phyloP scores from a whole-genome alignment of 768 basidiomycete genomes.

The Xerocomus brunneocitrinus region DNA sequence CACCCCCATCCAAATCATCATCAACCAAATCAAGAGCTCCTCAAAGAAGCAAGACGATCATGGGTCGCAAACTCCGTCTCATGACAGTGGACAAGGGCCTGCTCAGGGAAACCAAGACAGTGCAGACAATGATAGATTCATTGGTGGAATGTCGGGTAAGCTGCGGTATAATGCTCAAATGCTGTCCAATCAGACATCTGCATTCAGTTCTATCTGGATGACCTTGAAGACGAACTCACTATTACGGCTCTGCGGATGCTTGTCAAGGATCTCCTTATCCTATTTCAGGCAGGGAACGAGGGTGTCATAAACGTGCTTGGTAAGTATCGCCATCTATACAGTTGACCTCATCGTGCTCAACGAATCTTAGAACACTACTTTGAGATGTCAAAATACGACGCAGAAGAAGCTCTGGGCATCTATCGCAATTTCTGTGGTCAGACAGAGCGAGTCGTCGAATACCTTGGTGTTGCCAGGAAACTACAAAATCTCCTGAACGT shows the following conservation, averaged over 20 bases:
- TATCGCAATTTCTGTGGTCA: conserved; percentile 95
- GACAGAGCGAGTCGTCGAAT: conserved; percentile 90
- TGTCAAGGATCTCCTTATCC: conserved; percentile 90
- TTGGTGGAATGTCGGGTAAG: conserved; percentile 85
- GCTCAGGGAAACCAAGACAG: conserved; percentile 84
- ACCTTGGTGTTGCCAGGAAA: conserved; percentile 86
- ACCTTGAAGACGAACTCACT: conserved; percentile 88
- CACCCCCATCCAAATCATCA: conserved; percentile 26
- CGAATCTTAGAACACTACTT: conserved; percentile 79
- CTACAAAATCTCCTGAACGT: conserved; percentile 91
- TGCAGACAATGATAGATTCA: conserved; percentile 86
- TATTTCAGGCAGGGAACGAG: conserved; percentile 96
- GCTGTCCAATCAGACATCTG: not conserved
- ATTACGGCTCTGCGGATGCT: conserved; percentile 88
- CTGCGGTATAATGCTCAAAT: conserved; percentile 8
- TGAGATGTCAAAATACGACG: conserved; percentile 96
- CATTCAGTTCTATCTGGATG: conserved; percentile 84
- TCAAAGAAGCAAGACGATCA: conserved; percentile 68
- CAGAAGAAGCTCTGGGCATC: conserved; percentile 73
- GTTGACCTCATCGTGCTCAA: conserved; percentile 12
- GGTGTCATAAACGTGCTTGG: conserved; percentile 83
- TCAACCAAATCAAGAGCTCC: conserved; percentile 35
- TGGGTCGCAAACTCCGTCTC: conserved; percentile 78
- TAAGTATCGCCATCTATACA: conserved; percentile 34
- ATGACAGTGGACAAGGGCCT: conserved; percentile 97